Conservation (phyloP, 2,329 filamentous ascomycete species). For the Penicillium sp. region DNA sequence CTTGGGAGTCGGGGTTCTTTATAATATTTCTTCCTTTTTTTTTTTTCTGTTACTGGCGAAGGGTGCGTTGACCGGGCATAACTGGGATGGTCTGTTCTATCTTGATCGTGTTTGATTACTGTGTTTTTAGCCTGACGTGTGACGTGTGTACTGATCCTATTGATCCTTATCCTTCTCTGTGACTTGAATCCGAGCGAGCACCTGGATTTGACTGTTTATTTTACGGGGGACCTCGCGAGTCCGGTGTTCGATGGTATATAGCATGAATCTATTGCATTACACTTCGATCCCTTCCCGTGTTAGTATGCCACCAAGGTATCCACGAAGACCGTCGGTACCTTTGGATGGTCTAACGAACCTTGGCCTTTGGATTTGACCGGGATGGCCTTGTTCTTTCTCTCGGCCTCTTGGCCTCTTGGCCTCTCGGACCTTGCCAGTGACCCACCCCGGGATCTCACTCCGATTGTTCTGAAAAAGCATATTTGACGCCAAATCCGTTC, state of each 20-base stretch:
- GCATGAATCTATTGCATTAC: constrained; percentile 1
- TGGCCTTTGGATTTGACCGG: background rate
- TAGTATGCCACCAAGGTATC: no score
- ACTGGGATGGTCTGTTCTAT: constrained; percentile 10
- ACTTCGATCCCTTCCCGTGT: background rate
- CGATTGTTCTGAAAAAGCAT: background rate
- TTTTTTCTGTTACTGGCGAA: constrained; percentile 12
- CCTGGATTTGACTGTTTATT: constrained; percentile 15
- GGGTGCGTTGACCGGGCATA: constrained; percentile 14
- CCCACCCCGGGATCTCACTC: background rate
- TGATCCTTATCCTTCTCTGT: constrained; percentile 14
- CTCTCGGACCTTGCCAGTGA: background rate
- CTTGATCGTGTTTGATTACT: constrained; percentile 8
- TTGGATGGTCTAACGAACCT: no score
- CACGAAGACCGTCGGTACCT: no score
- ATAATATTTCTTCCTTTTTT: background rate
- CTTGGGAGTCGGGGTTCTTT: constrained; percentile 14
- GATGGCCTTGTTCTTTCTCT: background rate
- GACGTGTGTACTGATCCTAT: constrained; percentile 24
- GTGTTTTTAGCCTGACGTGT: constrained; percentile 25
- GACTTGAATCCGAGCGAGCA: constrained; percentile 21
- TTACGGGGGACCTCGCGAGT: constrained; percentile 11
- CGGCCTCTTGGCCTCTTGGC: background rate
- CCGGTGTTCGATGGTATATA: constrained; percentile 24
- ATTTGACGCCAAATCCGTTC: background rate